These are phyloP conservation scores for Lachancea kluyveri DNA, from an alignment of 805 yeast species.

Conservation along the genomic window DNA sequence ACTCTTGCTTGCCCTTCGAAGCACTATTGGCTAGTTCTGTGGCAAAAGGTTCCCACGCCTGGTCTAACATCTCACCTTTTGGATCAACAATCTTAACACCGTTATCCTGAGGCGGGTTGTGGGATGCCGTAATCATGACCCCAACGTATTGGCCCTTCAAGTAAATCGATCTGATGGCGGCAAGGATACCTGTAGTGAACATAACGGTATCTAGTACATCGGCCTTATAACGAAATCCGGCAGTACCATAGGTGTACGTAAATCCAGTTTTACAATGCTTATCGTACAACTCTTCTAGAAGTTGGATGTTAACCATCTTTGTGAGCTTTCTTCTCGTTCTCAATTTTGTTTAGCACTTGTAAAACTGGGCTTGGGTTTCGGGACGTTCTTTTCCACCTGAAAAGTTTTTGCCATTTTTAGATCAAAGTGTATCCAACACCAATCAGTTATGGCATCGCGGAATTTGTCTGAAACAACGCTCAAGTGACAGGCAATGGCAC, in stretches of 20 bases:
- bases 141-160: constrained; percentile 71
- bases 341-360: not conserved
- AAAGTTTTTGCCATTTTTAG: not conserved
- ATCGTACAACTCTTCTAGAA: constrained; percentile 16
- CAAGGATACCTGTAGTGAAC: constrained; percentile 76
- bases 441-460: no score
- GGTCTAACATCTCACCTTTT: constrained; percentile 80
- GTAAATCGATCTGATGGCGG: constrained; percentile 72
- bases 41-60: constrained; percentile 78
- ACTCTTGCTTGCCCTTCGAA: constrained; percentile 40
- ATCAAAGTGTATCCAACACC: not conserved
- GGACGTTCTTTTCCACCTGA: no score
- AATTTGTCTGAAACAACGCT: no score
- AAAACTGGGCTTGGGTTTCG: not conserved
- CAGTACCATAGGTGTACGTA: constrained; percentile 80
- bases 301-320: constrained; percentile 11
- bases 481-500: constrained; percentile 35
- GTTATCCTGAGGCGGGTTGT: constrained; percentile 86
- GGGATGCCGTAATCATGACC: constrained; percentile 96
- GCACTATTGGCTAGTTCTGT: constrained; percentile 66
- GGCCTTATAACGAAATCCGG: constrained; percentile 86
- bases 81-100: constrained; percentile 96
- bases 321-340: not conserved
- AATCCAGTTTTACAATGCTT: constrained; percentile 37
- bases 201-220: constrained; percentile 68